Evolutionary conservation across 164 flowering plant genomes (phyloP).

Genomic region (Hamamelis virginiana): DNA sequence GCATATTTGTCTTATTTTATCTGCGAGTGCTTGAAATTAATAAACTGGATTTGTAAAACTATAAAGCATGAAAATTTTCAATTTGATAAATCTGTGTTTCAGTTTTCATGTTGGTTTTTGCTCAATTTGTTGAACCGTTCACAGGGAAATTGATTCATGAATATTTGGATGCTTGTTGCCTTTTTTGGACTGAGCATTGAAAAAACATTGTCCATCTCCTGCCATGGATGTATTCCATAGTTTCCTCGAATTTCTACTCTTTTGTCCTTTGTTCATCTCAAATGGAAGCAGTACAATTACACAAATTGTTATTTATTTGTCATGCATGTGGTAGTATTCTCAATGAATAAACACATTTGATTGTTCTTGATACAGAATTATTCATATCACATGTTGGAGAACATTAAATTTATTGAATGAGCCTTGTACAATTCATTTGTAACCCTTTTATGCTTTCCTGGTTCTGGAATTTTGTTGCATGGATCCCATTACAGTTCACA

Average conservation of each 20-base stretch:
- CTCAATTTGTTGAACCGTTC: neutral
- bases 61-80: neutral
- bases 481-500: constrained; percentile 24
- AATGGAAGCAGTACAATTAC: neutral
- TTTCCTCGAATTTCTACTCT: neutral
- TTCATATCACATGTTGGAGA: neutral
- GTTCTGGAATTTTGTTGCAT: constrained; percentile 1
- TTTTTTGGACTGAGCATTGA: neutral
- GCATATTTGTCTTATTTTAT: neutral
- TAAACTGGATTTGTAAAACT: neutral
- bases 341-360: neutral
- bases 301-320: neutral
- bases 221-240: neutral
- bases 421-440: neutral
- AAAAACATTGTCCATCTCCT: neutral
- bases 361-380: neutral
- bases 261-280: neutral
- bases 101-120: neutral
- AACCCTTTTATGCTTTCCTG: neutral
- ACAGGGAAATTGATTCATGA: neutral
- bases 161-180: neutral
- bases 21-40: neutral
- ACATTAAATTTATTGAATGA: constrained; percentile 4
- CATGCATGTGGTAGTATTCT: neutral
- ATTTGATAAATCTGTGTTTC: neutral